Conservation (phyloP, 2,329 filamentous ascomycete genomes). For the Daldinia sp. region DNA sequence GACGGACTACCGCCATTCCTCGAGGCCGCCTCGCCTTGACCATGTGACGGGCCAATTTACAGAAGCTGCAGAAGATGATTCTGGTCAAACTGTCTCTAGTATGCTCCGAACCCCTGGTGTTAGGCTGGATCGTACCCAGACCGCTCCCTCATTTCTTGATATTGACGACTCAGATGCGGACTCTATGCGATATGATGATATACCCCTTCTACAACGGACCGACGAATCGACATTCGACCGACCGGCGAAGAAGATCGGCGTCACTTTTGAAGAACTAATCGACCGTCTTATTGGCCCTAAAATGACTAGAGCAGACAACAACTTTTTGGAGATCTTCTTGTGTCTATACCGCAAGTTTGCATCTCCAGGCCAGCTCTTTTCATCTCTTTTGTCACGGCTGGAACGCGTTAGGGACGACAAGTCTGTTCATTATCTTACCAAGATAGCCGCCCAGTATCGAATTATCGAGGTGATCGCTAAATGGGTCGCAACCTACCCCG, state of each 20-base stretch:
- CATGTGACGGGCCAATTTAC: slow-evolving; percentile 46
- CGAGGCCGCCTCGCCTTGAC: slow-evolving; percentile 59
- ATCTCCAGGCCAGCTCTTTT: slow-evolving; percentile 78
- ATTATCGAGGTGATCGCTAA: slow-evolving; percentile 85
- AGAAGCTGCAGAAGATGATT: slow-evolving; percentile 56
- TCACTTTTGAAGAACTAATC: slow-evolving; percentile 76
- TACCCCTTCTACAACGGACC: slow-evolving; percentile 70
- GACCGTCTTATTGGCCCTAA: slow-evolving; percentile 85
- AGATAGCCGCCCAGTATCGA: slow-evolving; percentile 81
- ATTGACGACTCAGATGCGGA: slow-evolving; percentile 76
- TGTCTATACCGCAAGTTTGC: slow-evolving; percentile 95
- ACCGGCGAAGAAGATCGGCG: slow-evolving; percentile 60
- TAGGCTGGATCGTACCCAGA: slow-evolving; percentile 57
- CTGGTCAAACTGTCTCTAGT: slow-evolving; percentile 56
- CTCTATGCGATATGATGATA: slow-evolving; percentile 71
- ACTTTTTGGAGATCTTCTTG: slow-evolving; percentile 88
- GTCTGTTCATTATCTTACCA: slow-evolving; percentile 74
- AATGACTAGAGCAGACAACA: slow-evolving; percentile 85
- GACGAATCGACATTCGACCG: slow-evolving; percentile 69
- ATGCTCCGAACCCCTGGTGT: slow-evolving; percentile 62
- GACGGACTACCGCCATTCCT: slow-evolving; percentile 52
- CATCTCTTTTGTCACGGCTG: slow-evolving; percentile 78
- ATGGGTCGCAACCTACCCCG: slow-evolving; percentile 90
- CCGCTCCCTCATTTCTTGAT: slow-evolving; percentile 66
- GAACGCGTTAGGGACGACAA: slow-evolving; percentile 74